Base-by-base conservation (phyloP, 768 basidiomycete species). In the Kwoniella shandongensis region DNA sequence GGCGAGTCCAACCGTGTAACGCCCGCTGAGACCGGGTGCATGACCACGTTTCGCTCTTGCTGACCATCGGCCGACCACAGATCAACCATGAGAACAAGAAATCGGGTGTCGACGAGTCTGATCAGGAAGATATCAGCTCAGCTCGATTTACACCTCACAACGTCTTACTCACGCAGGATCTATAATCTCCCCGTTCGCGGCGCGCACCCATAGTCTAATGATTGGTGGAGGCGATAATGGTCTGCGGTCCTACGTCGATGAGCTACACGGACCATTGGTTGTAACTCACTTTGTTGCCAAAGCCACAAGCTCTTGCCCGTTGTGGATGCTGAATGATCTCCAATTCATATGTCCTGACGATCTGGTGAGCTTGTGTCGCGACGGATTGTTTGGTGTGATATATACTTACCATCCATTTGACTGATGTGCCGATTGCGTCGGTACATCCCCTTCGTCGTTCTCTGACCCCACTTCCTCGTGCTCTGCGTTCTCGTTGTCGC, bases 231-330 rank as follows among this genome's bases (percentile, higher is more conserved):
- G 93, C 0, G 91, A 91, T 51, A 96, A 81, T 0, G 92, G 91
- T 50, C 92, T 82, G 61, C 92, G 86, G 82, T 97, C 92, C 89
- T 93, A 76, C 61, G 23, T 18, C 12, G 3, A 44, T 41, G 3
- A 12, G n/a, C 22, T 18, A 18, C 4, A 29, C 17, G 1, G 18
- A 32, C 7, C 7, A 18, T 25, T 23, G 35, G n/a, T 7, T 42
- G 18, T 12, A 12, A 70, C 81, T 58, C 65, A 91, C 91, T 81
- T 93, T 94, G 81, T 96, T 91, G 42, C 92, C 92, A 76, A 94
- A 93, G 11, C 93, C 93, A 75, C 92, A 94, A 86, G 93, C 93
- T 63, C 92, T 84, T 46, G 92, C 93, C 40, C 92, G 84, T 44
- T 89, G 77, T 38, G 93, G 92, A 66, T 93, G 84, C 74, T 96